Conservation (phyloP, 371 early-diverging fungal genomes). For the Mortierella sp. region DNA sequence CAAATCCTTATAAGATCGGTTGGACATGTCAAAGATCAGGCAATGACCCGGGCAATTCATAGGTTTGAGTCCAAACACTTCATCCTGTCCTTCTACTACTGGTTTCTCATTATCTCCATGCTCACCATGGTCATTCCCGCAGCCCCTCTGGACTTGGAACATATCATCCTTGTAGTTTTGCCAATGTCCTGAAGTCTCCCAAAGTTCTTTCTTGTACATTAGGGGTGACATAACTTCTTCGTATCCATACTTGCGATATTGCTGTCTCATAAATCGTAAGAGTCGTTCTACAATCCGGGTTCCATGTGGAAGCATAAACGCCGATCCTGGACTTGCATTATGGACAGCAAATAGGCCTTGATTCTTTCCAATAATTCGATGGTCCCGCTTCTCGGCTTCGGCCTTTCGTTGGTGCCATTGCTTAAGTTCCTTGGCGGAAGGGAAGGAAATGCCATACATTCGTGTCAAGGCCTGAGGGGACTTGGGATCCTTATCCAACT, state of each 20-base stretch:
- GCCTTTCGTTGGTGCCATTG: slow-evolving; percentile 59
- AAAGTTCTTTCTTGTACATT: slow-evolving; percentile 93
- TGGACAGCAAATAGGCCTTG: slow-evolving; percentile 76
- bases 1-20: slow-evolving; percentile 90
- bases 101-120: slow-evolving; percentile 53
- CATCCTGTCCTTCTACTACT: slow-evolving; percentile 59
- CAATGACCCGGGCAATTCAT: slow-evolving; percentile 99
- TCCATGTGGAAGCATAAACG: slow-evolving; percentile 96
- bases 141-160: slow-evolving; percentile 67
- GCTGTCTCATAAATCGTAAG: slow-evolving; percentile 69
- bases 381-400: slow-evolving; percentile 96
- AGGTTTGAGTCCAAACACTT: slow-evolving; percentile 89
- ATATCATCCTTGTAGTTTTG: slow-evolving; percentile 90
- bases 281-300: slow-evolving; percentile 88
- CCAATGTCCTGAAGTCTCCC: slow-evolving; percentile 97
- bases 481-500: slow-evolving; percentile 46
- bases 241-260: slow-evolving; percentile 92
- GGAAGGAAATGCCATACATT: slow-evolving; percentile 58
- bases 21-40: slow-evolving; percentile 86
- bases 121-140: slow-evolving; percentile 50
- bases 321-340: slow-evolving; percentile 89
- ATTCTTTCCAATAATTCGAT: slow-evolving; percentile 93
- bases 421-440: slow-evolving; percentile 50
- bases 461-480: slow-evolving; percentile 52
- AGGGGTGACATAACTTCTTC: slow-evolving; percentile 97